Evolutionary conservation across 495 filamentous ascomycete species (phyloP).

Genomic region (Aspergillus heteromorphus): DNA sequence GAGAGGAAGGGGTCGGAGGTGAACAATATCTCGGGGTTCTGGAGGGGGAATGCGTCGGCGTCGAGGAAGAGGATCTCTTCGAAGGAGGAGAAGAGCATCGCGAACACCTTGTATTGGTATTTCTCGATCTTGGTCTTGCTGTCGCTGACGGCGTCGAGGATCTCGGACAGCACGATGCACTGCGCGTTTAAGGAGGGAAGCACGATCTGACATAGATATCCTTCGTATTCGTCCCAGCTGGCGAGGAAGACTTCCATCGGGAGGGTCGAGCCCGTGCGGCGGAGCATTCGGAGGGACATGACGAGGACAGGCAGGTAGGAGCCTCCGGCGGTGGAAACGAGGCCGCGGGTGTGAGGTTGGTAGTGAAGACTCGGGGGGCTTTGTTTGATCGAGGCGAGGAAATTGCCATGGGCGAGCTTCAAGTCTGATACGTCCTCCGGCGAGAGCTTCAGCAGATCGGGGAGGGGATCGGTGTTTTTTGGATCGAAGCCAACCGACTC

Average conservation of each 20-base stretch:
- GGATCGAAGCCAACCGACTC: conserved; percentile 20
- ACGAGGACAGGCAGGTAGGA: conserved; percentile 37
- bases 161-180: conserved; percentile 40
- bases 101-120: conserved; percentile 51
- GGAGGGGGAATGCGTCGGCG: conserved; percentile 45
- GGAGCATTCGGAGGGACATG: conserved; percentile 47
- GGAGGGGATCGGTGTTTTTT: conserved; percentile 17
- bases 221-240: conserved; percentile 37
- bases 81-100: conserved; percentile 51
- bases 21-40: conserved; percentile 42
- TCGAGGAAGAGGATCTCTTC: conserved; percentile 53
- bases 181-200: conserved; percentile 43
- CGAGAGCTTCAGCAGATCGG: conserved; percentile 27
- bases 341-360: conserved; percentile 30
- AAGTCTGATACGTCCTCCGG: conserved; percentile 25
- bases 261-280: conserved; percentile 45
- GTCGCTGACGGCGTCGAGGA: conserved; percentile 25
- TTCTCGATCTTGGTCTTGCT: conserved; percentile 23
- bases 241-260: conserved; percentile 53
- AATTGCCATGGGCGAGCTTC: conserved; percentile 30
- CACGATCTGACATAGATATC: conserved; percentile 42
- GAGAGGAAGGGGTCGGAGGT: conserved; percentile 39
- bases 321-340: conserved; percentile 38
- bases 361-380: conserved; percentile 33
- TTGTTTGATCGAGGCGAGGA: conserved; percentile 28